These are phyloP conservation scores for Daldinia caldariorum DNA, from an alignment of 495 filamentous ascomycete species.

Conservation along the genomic window DNA sequence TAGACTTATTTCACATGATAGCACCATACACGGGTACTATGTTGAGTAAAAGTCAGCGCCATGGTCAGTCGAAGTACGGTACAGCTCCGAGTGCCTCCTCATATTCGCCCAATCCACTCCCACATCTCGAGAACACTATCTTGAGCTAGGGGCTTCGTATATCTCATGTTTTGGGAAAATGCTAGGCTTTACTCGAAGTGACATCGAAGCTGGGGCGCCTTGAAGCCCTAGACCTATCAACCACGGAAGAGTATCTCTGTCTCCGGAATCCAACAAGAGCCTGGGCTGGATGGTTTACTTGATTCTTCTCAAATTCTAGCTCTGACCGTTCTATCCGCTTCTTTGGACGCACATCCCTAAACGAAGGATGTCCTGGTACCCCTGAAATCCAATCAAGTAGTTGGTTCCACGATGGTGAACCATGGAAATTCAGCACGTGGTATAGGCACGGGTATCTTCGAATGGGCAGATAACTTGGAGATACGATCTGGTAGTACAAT, in stretches of 20 bases:
- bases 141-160: slow-evolving; percentile 52
- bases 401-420: slow-evolving; percentile 53
- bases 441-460: slow-evolving; percentile 52
- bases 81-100: not conserved
- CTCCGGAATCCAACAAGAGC: slow-evolving; percentile 62
- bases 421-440: slow-evolving; percentile 61
- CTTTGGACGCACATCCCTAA: slow-evolving; percentile 51
- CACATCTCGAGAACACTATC: slow-evolving; percentile 56
- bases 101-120: slow-evolving; percentile 53
- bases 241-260: slow-evolving; percentile 15
- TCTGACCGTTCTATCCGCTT: slow-evolving; percentile 59
- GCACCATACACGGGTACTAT: not conserved
- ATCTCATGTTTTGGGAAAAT: slow-evolving; percentile 46
- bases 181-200: slow-evolving; percentile 40
- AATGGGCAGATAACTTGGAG: not conserved
- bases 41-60: not conserved
- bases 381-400: slow-evolving; percentile 57
- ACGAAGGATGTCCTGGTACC: slow-evolving; percentile 29
- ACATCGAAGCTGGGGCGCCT: slow-evolving; percentile 21
- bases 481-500: slow-evolving; percentile 40
- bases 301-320: slow-evolving; percentile 17
- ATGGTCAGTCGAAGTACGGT: not conserved
- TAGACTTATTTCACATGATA: not conserved
- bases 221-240: slow-evolving; percentile 3
- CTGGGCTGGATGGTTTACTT: slow-evolving; percentile 50